A percentile compares a stretch with the other conserved stretches of the same genome.
These are phyloP conservation scores for Agrocybe pediades DNA, from an alignment of 768 basidiomycete species.

Conservation along the genomic window DNA sequence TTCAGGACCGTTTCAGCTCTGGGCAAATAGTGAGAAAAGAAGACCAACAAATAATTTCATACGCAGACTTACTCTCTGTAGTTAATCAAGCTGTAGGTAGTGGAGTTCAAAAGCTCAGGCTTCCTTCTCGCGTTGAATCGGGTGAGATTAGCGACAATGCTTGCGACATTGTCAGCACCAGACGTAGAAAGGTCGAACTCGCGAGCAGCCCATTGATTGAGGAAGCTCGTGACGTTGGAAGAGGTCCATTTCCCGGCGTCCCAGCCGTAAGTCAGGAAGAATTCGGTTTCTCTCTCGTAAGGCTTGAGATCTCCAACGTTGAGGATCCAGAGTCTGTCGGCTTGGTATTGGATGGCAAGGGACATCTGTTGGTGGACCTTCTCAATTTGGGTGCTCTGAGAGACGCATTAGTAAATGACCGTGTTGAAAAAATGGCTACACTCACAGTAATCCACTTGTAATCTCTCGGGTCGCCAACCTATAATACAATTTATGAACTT, in stretches of 20 bases:
- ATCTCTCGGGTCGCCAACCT: slow-evolving; percentile 66
- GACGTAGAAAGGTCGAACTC: slow-evolving; percentile 54
- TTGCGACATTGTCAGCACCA: slow-evolving; percentile 44
- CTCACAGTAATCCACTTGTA: slow-evolving; percentile 73
- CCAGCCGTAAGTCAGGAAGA: slow-evolving; percentile 67
- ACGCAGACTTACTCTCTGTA: slow-evolving; percentile 63
- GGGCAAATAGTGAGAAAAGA: not conserved
- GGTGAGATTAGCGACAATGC: slow-evolving; percentile 58
- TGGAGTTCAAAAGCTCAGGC: slow-evolving; percentile 63
- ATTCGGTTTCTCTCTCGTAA: slow-evolving; percentile 70
- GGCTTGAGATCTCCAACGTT: slow-evolving; percentile 81
- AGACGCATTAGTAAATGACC: not conserved
- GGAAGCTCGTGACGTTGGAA: slow-evolving; percentile 54
- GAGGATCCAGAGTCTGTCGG: slow-evolving; percentile 65
- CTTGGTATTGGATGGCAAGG: slow-evolving; percentile 58
- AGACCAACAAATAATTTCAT: not conserved
- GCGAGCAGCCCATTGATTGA: slow-evolving; percentile 60
- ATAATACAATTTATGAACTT: slow-evolving; percentile 1
- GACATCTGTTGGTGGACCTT: slow-evolving; percentile 74
- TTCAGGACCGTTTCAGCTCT: slow-evolving; percentile 61
- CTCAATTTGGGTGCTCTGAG: slow-evolving; percentile 52
- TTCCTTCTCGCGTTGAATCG: slow-evolving; percentile 62
- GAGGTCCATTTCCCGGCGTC: slow-evolving; percentile 57
- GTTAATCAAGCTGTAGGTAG: slow-evolving; percentile 63
- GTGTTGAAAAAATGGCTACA: not conserved